Conservation (phyloP, 441 rosid genomes). For the Brassica hybrid region DNA sequence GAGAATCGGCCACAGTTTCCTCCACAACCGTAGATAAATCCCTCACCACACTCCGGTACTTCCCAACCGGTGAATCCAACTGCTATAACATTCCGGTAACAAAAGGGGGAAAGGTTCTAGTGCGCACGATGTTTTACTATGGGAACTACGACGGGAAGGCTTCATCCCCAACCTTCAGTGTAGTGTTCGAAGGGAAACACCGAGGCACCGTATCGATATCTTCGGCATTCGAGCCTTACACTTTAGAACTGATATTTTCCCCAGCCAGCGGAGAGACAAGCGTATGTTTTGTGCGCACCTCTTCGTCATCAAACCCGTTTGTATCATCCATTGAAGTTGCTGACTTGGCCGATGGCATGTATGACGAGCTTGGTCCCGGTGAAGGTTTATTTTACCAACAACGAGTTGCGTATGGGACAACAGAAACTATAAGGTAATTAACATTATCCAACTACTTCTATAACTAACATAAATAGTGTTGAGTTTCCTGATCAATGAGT, state of each 20-base stretch:
- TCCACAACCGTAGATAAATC: conserved; percentile 28
- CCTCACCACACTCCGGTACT: conserved; percentile 59
- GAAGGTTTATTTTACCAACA: conserved; percentile 47
- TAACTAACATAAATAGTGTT: no score
- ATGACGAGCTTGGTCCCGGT: conserved; percentile 36
- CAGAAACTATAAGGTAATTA: background rate
- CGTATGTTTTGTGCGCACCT: conserved; percentile 62
- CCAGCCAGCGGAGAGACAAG: conserved; percentile 38
- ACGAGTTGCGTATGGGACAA: conserved; percentile 49
- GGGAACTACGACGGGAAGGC: conserved; percentile 60
- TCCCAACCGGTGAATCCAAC: conserved; percentile 53
- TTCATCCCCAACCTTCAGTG: conserved; percentile 53
- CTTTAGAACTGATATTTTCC: conserved; percentile 45
- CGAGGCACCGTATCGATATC: conserved; percentile 52
- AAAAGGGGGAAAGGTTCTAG: conserved; percentile 43
- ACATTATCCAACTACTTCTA: background rate
- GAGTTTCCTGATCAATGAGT: no score
- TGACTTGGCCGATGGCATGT: conserved; percentile 48
- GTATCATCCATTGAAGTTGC: conserved; percentile 59
- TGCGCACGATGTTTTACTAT: conserved; percentile 45
- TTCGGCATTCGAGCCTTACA: conserved; percentile 15
- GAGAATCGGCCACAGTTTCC: conserved; percentile 24
- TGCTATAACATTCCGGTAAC: conserved; percentile 49
- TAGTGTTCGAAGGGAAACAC: conserved; percentile 60
- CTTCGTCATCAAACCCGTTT: conserved; percentile 54